A percentile compares a stretch with the other conserved stretches of the same genome.
Conservation (phyloP, 2,329 filamentous ascomycete species). For the Malbranchea zuffiana region DNA sequence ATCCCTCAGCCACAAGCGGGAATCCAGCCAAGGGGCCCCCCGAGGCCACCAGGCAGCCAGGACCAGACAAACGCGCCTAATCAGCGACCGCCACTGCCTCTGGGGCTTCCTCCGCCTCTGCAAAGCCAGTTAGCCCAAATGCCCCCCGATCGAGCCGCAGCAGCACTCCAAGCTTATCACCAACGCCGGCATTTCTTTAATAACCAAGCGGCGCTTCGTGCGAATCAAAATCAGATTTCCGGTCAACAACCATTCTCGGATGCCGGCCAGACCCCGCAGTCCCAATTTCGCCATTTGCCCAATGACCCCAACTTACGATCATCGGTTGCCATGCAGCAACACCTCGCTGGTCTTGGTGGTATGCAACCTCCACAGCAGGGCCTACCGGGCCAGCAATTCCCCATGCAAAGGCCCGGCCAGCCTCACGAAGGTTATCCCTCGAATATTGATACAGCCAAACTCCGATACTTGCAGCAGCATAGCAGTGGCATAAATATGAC, state of each 20-base stretch:
- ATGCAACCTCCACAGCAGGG: conserved; percentile 10
- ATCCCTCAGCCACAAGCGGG: conserved; percentile 29
- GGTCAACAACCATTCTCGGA: conserved; percentile 26
- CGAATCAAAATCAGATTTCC: conserved; percentile 24
- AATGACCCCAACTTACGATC: conserved; percentile 27
- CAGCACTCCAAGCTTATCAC: conserved; percentile 26
- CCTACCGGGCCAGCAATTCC: conserved; percentile 13
- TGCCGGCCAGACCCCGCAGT: conserved; percentile 23
- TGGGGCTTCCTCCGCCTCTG: conserved; percentile 25
- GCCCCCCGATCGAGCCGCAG: conserved; percentile 26
- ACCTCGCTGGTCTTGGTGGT: conserved; percentile 23
- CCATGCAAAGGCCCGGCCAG: conserved; percentile 10
- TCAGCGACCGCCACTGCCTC: conserved; percentile 25
- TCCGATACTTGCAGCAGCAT: conserved; percentile 27
- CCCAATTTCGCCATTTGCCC: conserved; percentile 25
- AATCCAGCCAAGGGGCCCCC: conserved; percentile 26
- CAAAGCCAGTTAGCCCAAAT: conserved; percentile 29
- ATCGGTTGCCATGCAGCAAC: conserved; percentile 27
- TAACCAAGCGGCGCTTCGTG: conserved; percentile 24
- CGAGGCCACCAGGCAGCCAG: conserved; percentile 26
- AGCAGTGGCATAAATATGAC: conserved; percentile 29
- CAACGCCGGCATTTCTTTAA: conserved; percentile 23
- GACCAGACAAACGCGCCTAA: conserved; percentile 25
- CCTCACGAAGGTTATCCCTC: conserved; percentile 15
- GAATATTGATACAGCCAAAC: conserved; percentile 14